Conservation (phyloP, 139 green algal genomes). For the Spirogloea muscicola region DNA sequence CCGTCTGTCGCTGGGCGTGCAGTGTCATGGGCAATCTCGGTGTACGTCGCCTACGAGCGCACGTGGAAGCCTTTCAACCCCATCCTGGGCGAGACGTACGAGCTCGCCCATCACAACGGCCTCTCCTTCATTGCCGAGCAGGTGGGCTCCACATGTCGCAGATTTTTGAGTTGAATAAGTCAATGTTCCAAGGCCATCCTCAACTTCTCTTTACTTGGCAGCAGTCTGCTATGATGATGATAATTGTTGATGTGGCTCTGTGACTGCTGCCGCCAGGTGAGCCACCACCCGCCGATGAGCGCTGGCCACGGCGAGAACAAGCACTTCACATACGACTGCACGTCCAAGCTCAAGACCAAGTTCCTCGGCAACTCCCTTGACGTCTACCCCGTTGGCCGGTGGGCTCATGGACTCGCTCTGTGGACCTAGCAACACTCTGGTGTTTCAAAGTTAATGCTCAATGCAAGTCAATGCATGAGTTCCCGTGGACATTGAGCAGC, state of each 20-base stretch:
- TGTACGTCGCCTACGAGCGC: slow-evolving; percentile 80
- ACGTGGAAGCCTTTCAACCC: slow-evolving; percentile 99
- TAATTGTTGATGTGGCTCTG: too few species aligned
- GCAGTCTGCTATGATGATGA: too few species aligned
- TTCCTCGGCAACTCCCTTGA: slow-evolving; percentile 97
- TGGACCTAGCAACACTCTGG: too few species aligned
- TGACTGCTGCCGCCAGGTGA: too few species aligned
- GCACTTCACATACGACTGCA: slow-evolving; percentile 87
- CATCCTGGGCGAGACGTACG: slow-evolving; percentile 96
- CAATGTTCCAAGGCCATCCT: too few species aligned
- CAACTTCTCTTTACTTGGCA: too few species aligned
- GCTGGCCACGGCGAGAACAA: slow-evolving; percentile 80
- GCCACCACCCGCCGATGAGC: slow-evolving; percentile 86
- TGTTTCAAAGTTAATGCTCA: too few species aligned
- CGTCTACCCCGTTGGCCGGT: slow-evolving; percentile 57
- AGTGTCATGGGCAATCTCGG: slow-evolving; percentile 81
- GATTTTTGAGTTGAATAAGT: too few species aligned
- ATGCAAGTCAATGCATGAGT: too few species aligned
- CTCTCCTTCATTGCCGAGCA: slow-evolving; percentile 87
- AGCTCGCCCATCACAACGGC: slow-evolving; percentile 65
- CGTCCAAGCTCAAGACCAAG: slow-evolving; percentile 89
- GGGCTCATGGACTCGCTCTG: too few species aligned
- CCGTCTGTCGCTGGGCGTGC: too few species aligned
- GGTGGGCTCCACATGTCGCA: slow-evolving; percentile 65
- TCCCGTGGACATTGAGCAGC: too few species aligned